These are phyloP conservation scores for Aureobasidium sp. DNA, from an alignment of 2,329 filamentous ascomycete genomes.

Conservation along the genomic window DNA sequence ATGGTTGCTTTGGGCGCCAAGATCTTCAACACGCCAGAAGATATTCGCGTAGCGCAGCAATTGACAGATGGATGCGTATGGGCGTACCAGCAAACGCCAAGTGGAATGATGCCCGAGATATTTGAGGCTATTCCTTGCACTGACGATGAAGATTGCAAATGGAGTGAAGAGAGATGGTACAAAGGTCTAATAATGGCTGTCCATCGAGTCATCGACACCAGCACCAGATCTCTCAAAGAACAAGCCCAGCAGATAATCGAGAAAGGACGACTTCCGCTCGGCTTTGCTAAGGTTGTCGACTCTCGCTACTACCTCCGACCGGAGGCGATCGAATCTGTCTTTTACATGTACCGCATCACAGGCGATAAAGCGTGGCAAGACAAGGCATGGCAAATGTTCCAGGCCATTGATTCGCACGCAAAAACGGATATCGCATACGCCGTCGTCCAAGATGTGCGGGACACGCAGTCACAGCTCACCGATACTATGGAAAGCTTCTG, in stretches of 20 bases:
- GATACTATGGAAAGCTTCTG: slow-evolving; percentile 73
- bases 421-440: slow-evolving; percentile 57
- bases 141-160: slow-evolving; percentile 30
- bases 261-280: slow-evolving; percentile 44
- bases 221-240: slow-evolving; percentile 11
- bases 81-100: slow-evolving; percentile 50
- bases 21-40: slow-evolving; percentile 48
- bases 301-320: slow-evolving; percentile 60
- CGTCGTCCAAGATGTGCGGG: slow-evolving; percentile 56
- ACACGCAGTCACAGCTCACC: slow-evolving; percentile 31
- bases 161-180: slow-evolving; percentile 41
- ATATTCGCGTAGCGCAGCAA: slow-evolving; percentile 50
- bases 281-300: slow-evolving; percentile 50
- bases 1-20: slow-evolving; percentile 62
- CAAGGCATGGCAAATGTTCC: slow-evolving; percentile 69
- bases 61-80: slow-evolving; percentile 59
- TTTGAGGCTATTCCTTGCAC: slow-evolving; percentile 44
- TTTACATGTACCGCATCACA: slow-evolving; percentile 68
- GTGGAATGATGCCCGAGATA: slow-evolving; percentile 56
- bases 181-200: slow-evolving; percentile 33
- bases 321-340: slow-evolving; percentile 75
- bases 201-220: slow-evolving; percentile 20
- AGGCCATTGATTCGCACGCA: slow-evolving; percentile 54
- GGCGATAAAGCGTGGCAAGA: slow-evolving; percentile 59
- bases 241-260: slow-evolving; percentile 28